Evolutionary conservation across 306 rosid genomes (phyloP).

Genomic region (Heteromeles arbutifolia): DNA sequence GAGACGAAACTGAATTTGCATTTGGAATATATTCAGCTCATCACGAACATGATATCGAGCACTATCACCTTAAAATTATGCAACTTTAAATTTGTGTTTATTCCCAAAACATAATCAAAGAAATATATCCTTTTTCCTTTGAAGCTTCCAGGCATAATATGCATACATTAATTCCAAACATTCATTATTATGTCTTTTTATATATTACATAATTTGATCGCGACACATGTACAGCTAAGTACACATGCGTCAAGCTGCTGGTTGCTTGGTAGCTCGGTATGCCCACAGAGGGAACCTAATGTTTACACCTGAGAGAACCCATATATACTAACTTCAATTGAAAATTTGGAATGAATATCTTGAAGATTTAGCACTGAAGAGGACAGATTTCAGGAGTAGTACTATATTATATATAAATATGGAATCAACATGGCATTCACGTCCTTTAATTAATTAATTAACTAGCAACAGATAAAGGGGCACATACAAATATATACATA

Average conservation of each 20-base stretch:
- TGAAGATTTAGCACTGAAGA: slow-evolving; percentile 24
- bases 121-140: background rate
- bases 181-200: background rate
- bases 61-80: background rate
- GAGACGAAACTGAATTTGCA: background rate
- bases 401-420: background rate
- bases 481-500: background rate
- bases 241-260: slow-evolving; percentile 35
- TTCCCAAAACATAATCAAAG: too few relatives aligned
- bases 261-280: slow-evolving; percentile 35
- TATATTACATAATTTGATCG: slow-evolving; percentile 7
- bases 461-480: slow-evolving; percentile 12
- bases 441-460: background rate
- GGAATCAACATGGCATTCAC: slow-evolving; percentile 2
- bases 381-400: background rate
- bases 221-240: slow-evolving; percentile 24
- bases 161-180: background rate
- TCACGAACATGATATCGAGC: background rate
- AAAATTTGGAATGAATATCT: background rate
- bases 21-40: background rate
- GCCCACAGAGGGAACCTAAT: slow-evolving; percentile 7
- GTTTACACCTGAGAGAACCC: slow-evolving; percentile 14
- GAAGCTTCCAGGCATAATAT: slow-evolving; percentile 1
- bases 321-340: slow-evolving; percentile 21
- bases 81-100: too few relatives aligned